phyloP scores from a whole-genome alignment of 208 protist species.

The Trypanosoma avium region DNA sequence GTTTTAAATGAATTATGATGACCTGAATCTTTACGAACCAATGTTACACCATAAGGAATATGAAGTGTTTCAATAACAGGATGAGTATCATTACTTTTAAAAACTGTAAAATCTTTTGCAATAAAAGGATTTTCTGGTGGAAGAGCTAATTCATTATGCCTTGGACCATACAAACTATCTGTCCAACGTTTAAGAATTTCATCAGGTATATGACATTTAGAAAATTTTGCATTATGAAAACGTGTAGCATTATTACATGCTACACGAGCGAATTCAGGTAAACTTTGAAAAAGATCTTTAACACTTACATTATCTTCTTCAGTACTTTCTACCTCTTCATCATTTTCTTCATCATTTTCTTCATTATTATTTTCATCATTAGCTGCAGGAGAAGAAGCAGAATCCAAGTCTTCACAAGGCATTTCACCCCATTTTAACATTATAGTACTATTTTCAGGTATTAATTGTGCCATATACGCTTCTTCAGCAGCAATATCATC shows the following conservation, averaged over 20 bases:
- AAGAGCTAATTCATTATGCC: constrained; percentile 2
- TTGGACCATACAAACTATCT: constrained; percentile 15
- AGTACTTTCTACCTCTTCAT: constrained; percentile 7
- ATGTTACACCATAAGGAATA: constrained; percentile 45
- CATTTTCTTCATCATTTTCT: constrained; percentile 8
- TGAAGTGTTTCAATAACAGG: constrained; percentile 20
- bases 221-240: constrained; percentile 35
- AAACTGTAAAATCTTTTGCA: constrained; percentile 66
- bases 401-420: too few relatives aligned
- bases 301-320: not conserved
- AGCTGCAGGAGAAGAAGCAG: too few relatives aligned
- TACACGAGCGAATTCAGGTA: constrained; percentile 57
- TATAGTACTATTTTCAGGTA: constrained; percentile 49
- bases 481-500: constrained; percentile 50
- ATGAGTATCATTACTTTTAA: constrained; percentile 17
- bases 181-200: constrained; percentile 46
- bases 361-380: constrained; percentile 8
- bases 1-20: constrained; percentile 62
- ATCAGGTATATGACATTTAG: constrained; percentile 33
- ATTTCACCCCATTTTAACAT: constrained; percentile 59
- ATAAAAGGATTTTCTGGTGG: constrained; percentile 66
- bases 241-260: constrained; percentile 29
- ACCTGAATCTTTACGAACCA: constrained; percentile 40
- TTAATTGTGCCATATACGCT: constrained; percentile 49
- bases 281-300: constrained; percentile 39